Evolutionary conservation across 2,329 filamentous ascomycete genomes (phyloP), one percentile per base, ranked within the genome.

Genomic region (Phyllosticta ampelicida): DNA sequence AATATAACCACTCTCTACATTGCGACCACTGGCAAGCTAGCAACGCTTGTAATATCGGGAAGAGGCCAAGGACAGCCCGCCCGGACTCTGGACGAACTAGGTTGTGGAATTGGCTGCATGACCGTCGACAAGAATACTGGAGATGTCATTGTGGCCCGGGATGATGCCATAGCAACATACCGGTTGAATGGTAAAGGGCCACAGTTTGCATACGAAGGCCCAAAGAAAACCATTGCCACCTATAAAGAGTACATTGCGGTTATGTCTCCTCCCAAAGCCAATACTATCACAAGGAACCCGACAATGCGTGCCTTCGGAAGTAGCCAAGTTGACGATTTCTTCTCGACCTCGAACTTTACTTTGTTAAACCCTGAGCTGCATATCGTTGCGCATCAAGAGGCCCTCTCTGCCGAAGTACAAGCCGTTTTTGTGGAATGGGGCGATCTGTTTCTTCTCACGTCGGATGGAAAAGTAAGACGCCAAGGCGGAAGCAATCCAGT

Each of bases 141-240:
- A 5, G 89, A 96, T 63, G 85, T 99, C 19, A 82, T 99, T 2
- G 86, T 99, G n/a, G 94, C 87, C 0, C 80, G 94, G 61, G 90
- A 96, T 64, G 95, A 99, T 79, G 94, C 92, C 8, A 87, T 99
- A 56, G 97, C 97, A 73, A 91, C 89, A 60, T 99, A 97, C 72
- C 88, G 86, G 0, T 75, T 87, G 0, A 87, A 94, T 60, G 92
- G 92, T 0, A 83, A 91, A 60, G 90, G 90, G 0, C 86, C 90
- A 0, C 92, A 90, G 48, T 91, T 89, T 71, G 90, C 90, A 0
- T 97, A 95, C 68, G 92, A 99, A 69, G 87, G 89, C 5, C 85
- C 87, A 6, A 99, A 99, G 75, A 91, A 86, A 65, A 79, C 89
- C 58, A 83, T 96, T 36, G 80, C 83, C 51, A 82, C 88, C 13